Base-by-base conservation (phyloP, 2,329 filamentous ascomycete species). In the Davidsoniella neocaledoniae region DNA sequence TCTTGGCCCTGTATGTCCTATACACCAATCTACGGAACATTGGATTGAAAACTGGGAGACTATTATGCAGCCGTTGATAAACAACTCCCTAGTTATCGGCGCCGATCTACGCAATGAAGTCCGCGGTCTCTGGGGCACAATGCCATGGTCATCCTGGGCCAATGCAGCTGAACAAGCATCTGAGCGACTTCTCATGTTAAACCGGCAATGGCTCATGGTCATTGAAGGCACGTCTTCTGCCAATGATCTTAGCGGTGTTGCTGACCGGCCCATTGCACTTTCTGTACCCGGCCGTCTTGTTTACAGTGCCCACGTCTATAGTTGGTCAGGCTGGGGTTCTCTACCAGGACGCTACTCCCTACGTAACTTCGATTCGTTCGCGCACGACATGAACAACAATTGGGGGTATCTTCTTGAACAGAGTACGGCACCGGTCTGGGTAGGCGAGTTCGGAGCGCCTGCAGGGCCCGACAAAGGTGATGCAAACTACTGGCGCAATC, bases 51-150 rank as follows among this genome's bases (percentile, higher is more conserved):
- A 83, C 59, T 83, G 79, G 78, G 74, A 77, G 60, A 69, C 65
- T 26, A 66, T 83, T 58, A 83, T 83, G 79, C 57, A 51, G 29
- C 74, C 71, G 2, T 71, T 81, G 53, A 61, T 69, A 29, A 62
- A 69, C 56, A 79, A 83, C 58, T 70, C 74, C 2, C 65, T 73
- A 38, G 79, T 83, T 40, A 72, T 83, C 51, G 79, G 77, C 21
- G 77, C 72, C 1, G 79, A 83, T 61, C 66, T 83, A 54, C 71
- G 79, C 52, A 83, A 83, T 62, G 79, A 83, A 63, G 77, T 81
- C 37, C 72, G 79, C 46, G 79, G 78, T 5, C 64, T 81, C 38
- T 81, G 77, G 77, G 79, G 78, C 29, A 81, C 78, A 12, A 80
- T 82, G 74, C 65, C 73, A 5, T 83, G 80, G 79, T 63, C 67